phyloP scores from a whole-genome alignment of 1,284 basidiomycete genomes.

The Ustilago crameri region DNA sequence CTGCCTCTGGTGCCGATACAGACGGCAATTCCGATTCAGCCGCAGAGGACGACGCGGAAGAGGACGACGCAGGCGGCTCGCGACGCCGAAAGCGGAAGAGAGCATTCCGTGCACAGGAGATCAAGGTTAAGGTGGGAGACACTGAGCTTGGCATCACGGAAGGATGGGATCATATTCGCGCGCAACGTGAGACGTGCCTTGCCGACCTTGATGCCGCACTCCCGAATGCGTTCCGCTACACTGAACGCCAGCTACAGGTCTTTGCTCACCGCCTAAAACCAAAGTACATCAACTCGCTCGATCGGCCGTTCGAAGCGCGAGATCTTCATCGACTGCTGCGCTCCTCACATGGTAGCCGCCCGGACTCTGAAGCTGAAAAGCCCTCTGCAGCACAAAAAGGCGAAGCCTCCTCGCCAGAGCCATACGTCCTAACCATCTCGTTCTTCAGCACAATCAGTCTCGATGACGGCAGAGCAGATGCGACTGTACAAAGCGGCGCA shows the following conservation, averaged over 20 bases:
- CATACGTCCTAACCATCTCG: conserved; percentile 23
- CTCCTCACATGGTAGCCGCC: not conserved
- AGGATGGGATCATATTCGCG: conserved; percentile 20
- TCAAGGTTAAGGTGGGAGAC: conserved; percentile 1
- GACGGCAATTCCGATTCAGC: conserved; percentile 12
- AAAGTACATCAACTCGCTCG: conserved; percentile 40
- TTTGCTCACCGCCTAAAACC: conserved; percentile 39
- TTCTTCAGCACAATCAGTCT: conserved; percentile 30
- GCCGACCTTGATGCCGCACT: conserved; percentile 21
- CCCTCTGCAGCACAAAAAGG: not conserved
- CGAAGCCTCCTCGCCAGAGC: not conserved
- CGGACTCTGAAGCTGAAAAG: not conserved
- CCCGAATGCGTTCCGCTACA: conserved; percentile 36
- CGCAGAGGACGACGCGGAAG: conserved; percentile 9
- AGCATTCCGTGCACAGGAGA: not conserved
- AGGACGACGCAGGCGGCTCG: conserved; percentile 3
- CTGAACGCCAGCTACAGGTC: conserved; percentile 25
- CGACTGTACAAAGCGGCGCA: conserved; percentile 1
- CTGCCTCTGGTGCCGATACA: conserved; percentile 11
- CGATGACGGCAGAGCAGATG: conserved; percentile 13
- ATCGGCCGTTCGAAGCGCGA: conserved; percentile 26
- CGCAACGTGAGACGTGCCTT: conserved; percentile 23
- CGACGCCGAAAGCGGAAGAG: conserved; percentile 17
- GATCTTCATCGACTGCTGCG: conserved; percentile 20
- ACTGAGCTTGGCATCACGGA: conserved; percentile 12